Evolutionary conservation across 495 filamentous ascomycete species (phyloP).

Genomic region (Parachaetomium inaequale): DNA sequence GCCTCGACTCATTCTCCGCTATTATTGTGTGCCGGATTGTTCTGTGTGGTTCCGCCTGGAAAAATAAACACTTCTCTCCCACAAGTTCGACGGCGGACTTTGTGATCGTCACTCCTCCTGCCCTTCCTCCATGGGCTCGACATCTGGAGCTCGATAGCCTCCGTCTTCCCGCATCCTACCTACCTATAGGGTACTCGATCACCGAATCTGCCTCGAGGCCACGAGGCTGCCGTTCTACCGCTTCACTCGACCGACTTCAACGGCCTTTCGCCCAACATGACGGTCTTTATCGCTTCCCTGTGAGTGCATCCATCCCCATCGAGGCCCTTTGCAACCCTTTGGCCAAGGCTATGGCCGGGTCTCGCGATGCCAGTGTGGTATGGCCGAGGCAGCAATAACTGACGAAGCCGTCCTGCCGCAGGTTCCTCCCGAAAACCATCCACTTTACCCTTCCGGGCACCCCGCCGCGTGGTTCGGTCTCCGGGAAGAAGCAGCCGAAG

Average conservation of each 20-base stretch:
- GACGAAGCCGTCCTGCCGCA: slow-evolving; percentile 26
- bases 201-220: not conserved
- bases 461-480: slow-evolving; percentile 30
- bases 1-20: not conserved
- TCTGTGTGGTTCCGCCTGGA: not conserved
- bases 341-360: not conserved
- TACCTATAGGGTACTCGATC: not conserved
- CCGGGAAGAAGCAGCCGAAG: slow-evolving; percentile 35
- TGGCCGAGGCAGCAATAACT: not conserved
- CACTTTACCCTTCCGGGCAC: slow-evolving; percentile 60
- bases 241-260: not conserved
- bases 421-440: slow-evolving; percentile 86
- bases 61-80: not conserved
- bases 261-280: slow-evolving; percentile 53
- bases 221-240: not conserved
- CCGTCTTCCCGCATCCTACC: not conserved
- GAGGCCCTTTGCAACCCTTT: not conserved
- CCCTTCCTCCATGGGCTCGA: slow-evolving; percentile 12
- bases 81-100: not conserved
- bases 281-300: slow-evolving; percentile 80
- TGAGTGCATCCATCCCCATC: slow-evolving; percentile 47
- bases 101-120: not conserved
- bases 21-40: not conserved
- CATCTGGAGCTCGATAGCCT: slow-evolving; percentile 12
- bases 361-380: not conserved